phyloP scores from a whole-genome alignment of 352 stramenopile species.

The Phytophthora pisi region DNA sequence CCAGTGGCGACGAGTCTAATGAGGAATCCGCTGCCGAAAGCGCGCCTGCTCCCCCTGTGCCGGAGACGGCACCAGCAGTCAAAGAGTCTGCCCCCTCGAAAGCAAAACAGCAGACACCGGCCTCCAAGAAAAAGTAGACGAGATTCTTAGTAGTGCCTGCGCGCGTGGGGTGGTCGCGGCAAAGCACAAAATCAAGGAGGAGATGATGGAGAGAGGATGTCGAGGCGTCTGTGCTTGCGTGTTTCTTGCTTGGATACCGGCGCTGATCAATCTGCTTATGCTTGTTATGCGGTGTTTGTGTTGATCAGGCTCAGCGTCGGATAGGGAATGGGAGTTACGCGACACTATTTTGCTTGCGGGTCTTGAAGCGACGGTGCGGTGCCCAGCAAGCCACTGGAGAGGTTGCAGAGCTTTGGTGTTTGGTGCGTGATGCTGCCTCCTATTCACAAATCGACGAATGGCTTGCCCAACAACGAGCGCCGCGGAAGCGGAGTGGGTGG shows the following conservation, averaged over 20 bases:
- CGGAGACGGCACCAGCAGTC: slow-evolving; percentile 27
- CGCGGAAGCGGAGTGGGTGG: slow-evolving; percentile 12
- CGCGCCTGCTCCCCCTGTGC: slow-evolving; percentile 16
- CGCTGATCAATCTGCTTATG: slow-evolving; percentile 2
- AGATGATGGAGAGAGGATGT: slow-evolving; percentile 34
- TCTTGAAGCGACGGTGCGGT: slow-evolving; percentile 7
- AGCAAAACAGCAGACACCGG: slow-evolving; percentile 21
- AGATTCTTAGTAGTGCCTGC: slow-evolving; percentile 25
- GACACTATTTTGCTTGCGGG: slow-evolving; percentile 20
- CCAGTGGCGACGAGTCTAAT: slow-evolving; percentile 23
- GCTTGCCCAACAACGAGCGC: slow-evolving; percentile 14
- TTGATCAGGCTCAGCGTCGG: slow-evolving; percentile 1
- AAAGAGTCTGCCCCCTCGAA: slow-evolving; percentile 12
- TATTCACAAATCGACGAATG: slow-evolving; percentile 47
- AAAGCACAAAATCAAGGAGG: slow-evolving; percentile 26
- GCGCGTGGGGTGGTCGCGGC: slow-evolving; percentile 12
- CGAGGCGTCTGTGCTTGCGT: slow-evolving; percentile 10
- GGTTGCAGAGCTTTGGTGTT: slow-evolving; percentile 4
- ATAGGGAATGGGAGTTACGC: slow-evolving; percentile 23
- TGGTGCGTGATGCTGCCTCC: slow-evolving; percentile 48
- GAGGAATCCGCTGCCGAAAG: slow-evolving; percentile 6
- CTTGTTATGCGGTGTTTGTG: slow-evolving; percentile 3
- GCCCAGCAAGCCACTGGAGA: not conserved
- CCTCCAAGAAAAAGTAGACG: slow-evolving; percentile 38
- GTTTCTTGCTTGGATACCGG: slow-evolving; percentile 4